Percentiles rank a stretch among this genome's conserved stretches.
These are phyloP conservation scores for Phtheirospermum japonicum DNA, from an alignment of 257 asterid species.

Conservation along the genomic window DNA sequence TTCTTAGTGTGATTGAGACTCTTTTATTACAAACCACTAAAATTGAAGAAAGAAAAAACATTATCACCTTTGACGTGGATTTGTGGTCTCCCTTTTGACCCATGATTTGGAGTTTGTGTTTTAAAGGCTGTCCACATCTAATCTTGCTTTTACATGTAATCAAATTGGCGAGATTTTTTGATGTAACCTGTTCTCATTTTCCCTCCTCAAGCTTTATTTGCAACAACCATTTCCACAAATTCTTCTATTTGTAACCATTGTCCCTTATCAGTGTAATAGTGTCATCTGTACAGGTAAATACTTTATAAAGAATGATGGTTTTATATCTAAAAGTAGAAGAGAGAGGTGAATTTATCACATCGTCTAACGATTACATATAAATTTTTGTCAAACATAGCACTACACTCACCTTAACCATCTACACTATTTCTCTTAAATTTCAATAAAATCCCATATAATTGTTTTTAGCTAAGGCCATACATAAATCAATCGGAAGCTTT, in stretches of 20 bases:
- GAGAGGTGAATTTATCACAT: too few relatives aligned
- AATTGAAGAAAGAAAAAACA: constrained; percentile 28
- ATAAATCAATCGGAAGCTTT: too few relatives aligned
- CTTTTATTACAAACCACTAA: background rate
- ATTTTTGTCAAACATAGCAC: too few relatives aligned
- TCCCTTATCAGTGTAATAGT: too few relatives aligned
- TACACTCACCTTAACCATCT: too few relatives aligned
- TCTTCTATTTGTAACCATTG: constrained; percentile 8
- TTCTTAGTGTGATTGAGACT: background rate
- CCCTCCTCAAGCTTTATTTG: constrained; percentile 21
- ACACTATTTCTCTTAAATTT: too few relatives aligned
- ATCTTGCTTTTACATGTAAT: constrained; percentile 39
- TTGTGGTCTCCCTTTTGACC: constrained; percentile 50
- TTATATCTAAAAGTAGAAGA: too few relatives aligned
- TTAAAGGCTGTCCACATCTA: constrained; percentile 42
- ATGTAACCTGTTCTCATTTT: constrained; percentile 36
- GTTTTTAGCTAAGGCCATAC: too few relatives aligned
- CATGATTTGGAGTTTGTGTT: constrained; percentile 42
- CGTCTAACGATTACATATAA: too few relatives aligned
- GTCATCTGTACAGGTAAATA: too few relatives aligned
- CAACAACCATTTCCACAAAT: constrained; percentile 19
- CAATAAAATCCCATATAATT: too few relatives aligned
- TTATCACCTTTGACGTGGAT: constrained; percentile 48
- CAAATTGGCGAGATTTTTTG: constrained; percentile 34
- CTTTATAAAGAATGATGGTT: too few relatives aligned